These are phyloP conservation scores for Melanopsichium pennsylvanicum DNA, from an alignment of 1,284 basidiomycete species.

Conservation along the genomic window DNA sequence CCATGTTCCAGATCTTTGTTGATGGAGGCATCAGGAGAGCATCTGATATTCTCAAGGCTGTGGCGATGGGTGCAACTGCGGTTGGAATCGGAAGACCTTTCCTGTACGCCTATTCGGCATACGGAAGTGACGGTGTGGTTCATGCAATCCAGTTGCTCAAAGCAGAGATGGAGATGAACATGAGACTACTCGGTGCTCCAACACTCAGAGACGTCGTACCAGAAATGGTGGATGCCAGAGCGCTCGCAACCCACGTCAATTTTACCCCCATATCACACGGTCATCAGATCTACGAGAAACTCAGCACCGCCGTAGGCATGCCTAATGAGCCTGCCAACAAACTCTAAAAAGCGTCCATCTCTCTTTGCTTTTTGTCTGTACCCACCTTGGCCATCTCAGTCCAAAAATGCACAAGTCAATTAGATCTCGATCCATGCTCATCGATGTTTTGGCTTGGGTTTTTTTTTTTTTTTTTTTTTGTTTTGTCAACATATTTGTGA, in stretches of 20 bases:
- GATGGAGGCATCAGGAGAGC: constrained; percentile 87
- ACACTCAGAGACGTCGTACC: constrained; percentile 77
- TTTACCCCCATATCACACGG: constrained; percentile 43
- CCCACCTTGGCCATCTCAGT: too few relatives aligned
- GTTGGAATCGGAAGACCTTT: constrained; percentile 89
- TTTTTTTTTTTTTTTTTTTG: too few relatives aligned
- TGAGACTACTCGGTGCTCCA: constrained; percentile 80
- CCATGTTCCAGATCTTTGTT: constrained; percentile 79
- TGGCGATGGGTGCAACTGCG: constrained; percentile 88
- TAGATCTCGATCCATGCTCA: too few relatives aligned
- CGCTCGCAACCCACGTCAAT: constrained; percentile 69
- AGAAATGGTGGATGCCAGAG: constrained; percentile 75
- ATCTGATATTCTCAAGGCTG: constrained; percentile 79
- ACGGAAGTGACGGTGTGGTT: constrained; percentile 81
- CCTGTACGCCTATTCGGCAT: constrained; percentile 89
- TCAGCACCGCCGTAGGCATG: constrained; percentile 54
- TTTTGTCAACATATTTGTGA: too few relatives aligned
- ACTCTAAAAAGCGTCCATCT: constrained; percentile 5
- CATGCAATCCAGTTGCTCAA: constrained; percentile 76
- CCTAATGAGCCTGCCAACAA: constrained; percentile 43
- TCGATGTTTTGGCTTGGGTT: too few relatives aligned
- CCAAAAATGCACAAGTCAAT: too few relatives aligned
- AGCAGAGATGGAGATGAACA: constrained; percentile 80
- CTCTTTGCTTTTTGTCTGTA: not conserved
- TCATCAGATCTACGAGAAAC: constrained; percentile 52